phyloP scores from a whole-genome alignment of 2,329 filamentous ascomycete species.

The Beauveria sp. region DNA sequence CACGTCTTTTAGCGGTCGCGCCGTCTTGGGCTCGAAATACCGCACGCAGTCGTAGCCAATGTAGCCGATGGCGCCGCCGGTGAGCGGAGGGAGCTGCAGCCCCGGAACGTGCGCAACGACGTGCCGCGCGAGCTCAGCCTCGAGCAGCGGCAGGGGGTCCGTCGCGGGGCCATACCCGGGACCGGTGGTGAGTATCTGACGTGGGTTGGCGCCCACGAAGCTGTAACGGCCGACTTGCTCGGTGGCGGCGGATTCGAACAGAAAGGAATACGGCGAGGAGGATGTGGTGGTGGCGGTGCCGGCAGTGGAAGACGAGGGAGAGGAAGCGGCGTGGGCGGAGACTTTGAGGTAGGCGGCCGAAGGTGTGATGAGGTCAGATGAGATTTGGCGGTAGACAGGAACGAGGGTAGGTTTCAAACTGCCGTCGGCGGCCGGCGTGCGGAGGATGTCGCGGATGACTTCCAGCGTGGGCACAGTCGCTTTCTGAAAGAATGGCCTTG shows the following conservation, averaged over 20 bases:
- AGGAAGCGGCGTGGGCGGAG: conserved; percentile 52
- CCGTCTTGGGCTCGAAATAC: conserved; percentile 98
- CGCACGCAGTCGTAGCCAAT: conserved; percentile 95
- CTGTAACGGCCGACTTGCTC: conserved; percentile 93
- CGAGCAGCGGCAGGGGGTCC: conserved; percentile 77
- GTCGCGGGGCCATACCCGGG: conserved; percentile 75
- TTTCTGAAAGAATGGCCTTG: conserved; percentile 22
- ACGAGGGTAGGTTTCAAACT: conserved; percentile 57
- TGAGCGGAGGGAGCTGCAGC: conserved; percentile 74
- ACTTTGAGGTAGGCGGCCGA: conserved; percentile 94
- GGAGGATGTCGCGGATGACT: conserved; percentile 36
- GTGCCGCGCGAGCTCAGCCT: conserved; percentile 70
- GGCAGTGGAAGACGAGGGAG: conserved; percentile 39
- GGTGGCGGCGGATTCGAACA: conserved; percentile 92
- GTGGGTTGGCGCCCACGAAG: conserved; percentile 76
- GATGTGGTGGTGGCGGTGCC: conserved; percentile 17
- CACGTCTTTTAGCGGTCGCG: conserved; percentile 78
- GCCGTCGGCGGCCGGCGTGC: conserved; percentile 23
- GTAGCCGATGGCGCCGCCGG: conserved; percentile 90
- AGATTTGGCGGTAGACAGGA: conserved; percentile 74
- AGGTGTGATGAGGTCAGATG: conserved; percentile 88
- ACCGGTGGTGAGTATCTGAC: conserved; percentile 81
- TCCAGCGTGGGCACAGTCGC: conserved; percentile 39
- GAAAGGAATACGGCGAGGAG: conserved; percentile 73
- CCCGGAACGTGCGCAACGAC: conserved; percentile 78